phyloP scores from a whole-genome alignment of 805 yeast genomes.

The Wickerhamiella sorbophila region DNA sequence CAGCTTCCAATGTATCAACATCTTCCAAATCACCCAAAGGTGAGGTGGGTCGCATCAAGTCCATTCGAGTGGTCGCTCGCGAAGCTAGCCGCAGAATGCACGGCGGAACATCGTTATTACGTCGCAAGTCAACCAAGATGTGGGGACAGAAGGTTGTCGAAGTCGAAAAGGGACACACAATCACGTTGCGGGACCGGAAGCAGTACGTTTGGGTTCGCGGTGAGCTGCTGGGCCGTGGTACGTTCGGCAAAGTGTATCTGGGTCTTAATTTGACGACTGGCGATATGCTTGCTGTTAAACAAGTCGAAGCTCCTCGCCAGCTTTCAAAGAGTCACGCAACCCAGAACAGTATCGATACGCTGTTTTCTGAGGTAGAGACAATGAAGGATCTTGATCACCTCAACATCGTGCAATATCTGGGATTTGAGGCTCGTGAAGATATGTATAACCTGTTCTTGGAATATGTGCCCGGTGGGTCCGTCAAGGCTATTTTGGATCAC shows the following conservation, averaged over 20 bases:
- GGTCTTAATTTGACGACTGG: constrained; percentile 94
- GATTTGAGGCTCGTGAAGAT: constrained; percentile 65
- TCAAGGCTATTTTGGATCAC: constrained; percentile 67
- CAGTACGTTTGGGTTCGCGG: constrained; percentile 98
- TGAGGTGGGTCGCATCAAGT: constrained; percentile 54
- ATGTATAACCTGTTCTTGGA: constrained; percentile 81
- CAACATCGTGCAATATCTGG: constrained; percentile 90
- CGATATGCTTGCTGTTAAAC: constrained; percentile 97
- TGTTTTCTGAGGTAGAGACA: constrained; percentile 82
- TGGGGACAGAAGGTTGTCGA: constrained; percentile 95
- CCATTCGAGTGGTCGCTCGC: constrained; percentile 82
- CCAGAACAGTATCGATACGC: constrained; percentile 59
- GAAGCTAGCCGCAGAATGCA: constrained; percentile 54
- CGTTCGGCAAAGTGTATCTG: constrained; percentile 85
- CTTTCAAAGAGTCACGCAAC: constrained; percentile 12
- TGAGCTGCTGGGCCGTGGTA: constrained; percentile 90
- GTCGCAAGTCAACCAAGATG: constrained; percentile 80
- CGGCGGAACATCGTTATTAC: constrained; percentile 28
- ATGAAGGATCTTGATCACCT: constrained; percentile 87
- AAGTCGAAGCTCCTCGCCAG: constrained; percentile 37
- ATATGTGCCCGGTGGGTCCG: constrained; percentile 96
- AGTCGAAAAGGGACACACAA: constrained; percentile 47
- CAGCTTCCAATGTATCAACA: neutral
- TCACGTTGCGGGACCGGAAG: constrained; percentile 45
- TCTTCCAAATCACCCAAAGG: neutral